Evolutionary conservation across 208 protist species (phyloP).

Genomic region (Leishmania turanica): DNA sequence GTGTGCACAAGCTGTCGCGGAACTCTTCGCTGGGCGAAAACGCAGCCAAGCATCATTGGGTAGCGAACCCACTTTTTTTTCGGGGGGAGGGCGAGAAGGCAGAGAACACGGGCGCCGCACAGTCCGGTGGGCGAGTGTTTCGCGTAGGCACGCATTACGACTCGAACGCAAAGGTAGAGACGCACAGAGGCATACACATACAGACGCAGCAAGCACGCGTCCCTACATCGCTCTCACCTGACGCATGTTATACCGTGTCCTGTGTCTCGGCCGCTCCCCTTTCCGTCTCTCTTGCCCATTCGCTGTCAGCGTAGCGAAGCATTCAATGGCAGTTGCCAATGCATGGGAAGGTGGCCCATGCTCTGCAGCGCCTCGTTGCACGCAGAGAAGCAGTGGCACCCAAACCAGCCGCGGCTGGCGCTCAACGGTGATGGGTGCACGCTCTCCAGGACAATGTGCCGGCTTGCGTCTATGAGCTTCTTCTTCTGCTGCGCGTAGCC

Average conservation of each 20-base stretch:
- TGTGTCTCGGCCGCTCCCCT: background rate
- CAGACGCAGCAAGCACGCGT: background rate
- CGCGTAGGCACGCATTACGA: background rate
- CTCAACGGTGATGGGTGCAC: constrained; percentile 92
- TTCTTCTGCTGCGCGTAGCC: constrained; percentile 93
- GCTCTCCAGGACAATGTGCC: constrained; percentile 89
- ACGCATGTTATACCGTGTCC: background rate
- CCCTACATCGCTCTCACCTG: background rate
- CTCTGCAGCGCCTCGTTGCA: constrained; percentile 74
- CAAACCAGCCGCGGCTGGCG: constrained; percentile 65
- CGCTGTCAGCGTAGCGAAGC: constrained; percentile 2
- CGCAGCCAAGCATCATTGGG: background rate
- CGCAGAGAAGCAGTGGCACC: constrained; percentile 84
- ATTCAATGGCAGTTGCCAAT: constrained; percentile 72
- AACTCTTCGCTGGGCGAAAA: background rate
- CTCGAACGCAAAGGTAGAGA: background rate
- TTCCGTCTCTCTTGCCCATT: background rate
- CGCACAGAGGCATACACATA: background rate
- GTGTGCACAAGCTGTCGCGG: background rate
- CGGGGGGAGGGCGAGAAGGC: background rate
- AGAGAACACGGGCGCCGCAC: background rate
- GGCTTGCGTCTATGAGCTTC: constrained; percentile 75
- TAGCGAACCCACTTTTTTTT: background rate
- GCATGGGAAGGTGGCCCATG: constrained; percentile 74
- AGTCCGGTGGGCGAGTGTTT: background rate